Base-by-base conservation (phyloP, 768 basidiomycete genomes). In the Lyophyllum decastes region DNA sequence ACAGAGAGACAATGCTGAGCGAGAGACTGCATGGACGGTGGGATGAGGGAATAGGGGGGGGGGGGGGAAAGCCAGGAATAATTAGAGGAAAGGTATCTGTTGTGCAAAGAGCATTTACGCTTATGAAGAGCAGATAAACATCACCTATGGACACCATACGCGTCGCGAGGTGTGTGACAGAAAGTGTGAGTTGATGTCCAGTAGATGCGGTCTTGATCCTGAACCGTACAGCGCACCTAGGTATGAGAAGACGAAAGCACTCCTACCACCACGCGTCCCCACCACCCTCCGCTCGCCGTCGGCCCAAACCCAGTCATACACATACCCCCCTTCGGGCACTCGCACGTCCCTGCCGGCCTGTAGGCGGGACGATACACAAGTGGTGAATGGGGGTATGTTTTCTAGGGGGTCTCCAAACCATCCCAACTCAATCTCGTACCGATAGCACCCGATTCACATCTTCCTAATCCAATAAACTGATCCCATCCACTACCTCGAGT, bases 221-320 rank as follows among this genome's bases (percentile, higher is more conserved):
- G 52, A 17, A 30, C 48, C 22, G 14, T 17, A 41, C 24, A 38
- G 21, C 17, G 33, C 50, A 35, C 50, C 30, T 50, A 33, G 55
- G 49, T 49, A 61, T 45, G 50, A 58, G 45, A 55, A 35, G 35
- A 61, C 46, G 24, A 21, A 35, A 34, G 22, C 49, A 43, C 17
- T n/a, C 38, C 26, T 25, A 16, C 56, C 30, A 33, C 55, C 49
- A 40, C 48, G 25, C 16, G 40, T 35, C n/a, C 33, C 40, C n/a
- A 40, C 48, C 33, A 44, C 40, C 22, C 30, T 34, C 38, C 19
- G 22, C 40, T 19, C 40, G 34, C 26, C 21, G 14, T 26, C 27
- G 17, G 24, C 54, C 40, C 38, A 26, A n/a, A 19, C 51, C 46
- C 44, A n/a, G n/a, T 30, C 33, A 7, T 24, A n/a, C 16, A 4